phyloP scores from a whole-genome alignment of 805 yeast species.

The Tetrapisispora fleetii region DNA sequence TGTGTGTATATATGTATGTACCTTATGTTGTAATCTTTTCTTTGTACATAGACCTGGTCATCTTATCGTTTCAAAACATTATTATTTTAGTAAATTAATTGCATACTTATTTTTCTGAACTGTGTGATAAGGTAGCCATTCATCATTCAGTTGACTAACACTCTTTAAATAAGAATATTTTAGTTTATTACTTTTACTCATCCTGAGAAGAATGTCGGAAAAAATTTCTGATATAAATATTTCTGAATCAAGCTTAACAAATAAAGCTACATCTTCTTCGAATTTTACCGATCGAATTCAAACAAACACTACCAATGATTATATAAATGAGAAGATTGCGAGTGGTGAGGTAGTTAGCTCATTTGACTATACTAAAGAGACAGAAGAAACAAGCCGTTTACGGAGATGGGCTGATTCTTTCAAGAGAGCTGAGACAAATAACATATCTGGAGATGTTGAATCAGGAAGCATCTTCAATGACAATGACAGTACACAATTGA shows the following conservation, averaged over 20 bases:
- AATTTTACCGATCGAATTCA: neutral
- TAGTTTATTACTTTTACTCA: no score
- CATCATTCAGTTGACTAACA: no score
- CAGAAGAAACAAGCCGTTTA: neutral
- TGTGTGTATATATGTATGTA: no score
- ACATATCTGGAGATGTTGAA: conserved; percentile 6
- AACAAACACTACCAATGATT: neutral
- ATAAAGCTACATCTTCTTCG: neutral
- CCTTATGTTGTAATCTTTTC: no score
- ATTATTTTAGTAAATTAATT: no score
- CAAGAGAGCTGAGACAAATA: conserved; percentile 12
- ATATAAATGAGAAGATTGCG: neutral
- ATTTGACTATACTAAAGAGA: neutral
- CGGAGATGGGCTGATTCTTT: conserved; percentile 17
- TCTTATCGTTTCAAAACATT: no score
- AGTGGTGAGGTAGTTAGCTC: neutral
- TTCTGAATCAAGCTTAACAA: neutral
- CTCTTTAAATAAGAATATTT: no score
- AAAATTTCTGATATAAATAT: neutral
- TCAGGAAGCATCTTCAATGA: conserved; percentile 10
- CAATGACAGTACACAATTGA: conserved; percentile 8
- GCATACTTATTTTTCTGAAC: no score
- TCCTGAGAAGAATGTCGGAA: neutral
- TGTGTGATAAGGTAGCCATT: no score
- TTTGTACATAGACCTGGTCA: no score